A percentile compares a stretch with the other conserved stretches of the same genome.
Evolutionary conservation across 257 asterid species (phyloP).

Genomic region (Agastache rugosa): DNA sequence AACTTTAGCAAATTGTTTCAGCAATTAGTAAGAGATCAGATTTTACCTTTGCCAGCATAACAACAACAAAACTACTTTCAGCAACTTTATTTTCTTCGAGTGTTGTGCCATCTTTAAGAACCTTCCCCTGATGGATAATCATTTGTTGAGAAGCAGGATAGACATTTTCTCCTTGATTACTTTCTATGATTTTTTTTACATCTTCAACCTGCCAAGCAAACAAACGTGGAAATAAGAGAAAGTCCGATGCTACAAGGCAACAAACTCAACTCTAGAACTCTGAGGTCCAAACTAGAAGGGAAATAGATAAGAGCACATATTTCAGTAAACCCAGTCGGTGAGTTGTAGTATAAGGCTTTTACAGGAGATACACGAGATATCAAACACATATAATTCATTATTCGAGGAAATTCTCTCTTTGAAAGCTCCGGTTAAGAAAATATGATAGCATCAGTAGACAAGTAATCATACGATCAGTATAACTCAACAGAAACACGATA

Average conservation of each 20-base stretch:
- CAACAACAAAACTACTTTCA: conserved; percentile 69
- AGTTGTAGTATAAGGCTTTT: background rate
- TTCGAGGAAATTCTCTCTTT: background rate
- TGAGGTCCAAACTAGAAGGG: conserved; percentile 3
- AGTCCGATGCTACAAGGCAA: background rate
- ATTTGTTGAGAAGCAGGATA: conserved; percentile 76
- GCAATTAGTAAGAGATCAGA: conserved; percentile 16
- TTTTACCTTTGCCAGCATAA: conserved; percentile 74
- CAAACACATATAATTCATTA: background rate
- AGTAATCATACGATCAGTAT: background rate
- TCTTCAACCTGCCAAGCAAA: conserved; percentile 57
- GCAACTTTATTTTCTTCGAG: conserved; percentile 74
- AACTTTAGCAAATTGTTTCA: background rate
- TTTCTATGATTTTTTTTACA: conserved; percentile 75
- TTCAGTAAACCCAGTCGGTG: conserved; percentile 8
- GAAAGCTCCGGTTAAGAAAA: conserved; percentile 12
- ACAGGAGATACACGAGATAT: background rate
- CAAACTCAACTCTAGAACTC: background rate
- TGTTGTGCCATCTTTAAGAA: conserved; percentile 75
- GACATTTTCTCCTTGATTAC: conserved; percentile 63
- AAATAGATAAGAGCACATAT: background rate
- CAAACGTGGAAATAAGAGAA: background rate
- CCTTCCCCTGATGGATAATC: conserved; percentile 84
- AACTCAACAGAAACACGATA: background rate
- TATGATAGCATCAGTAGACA: background rate